Percentiles rank a stretch among this genome's conserved stretches.
phyloP scores from a whole-genome alignment of 495 filamentous ascomycete species.

The Penicillium cataractarum region DNA sequence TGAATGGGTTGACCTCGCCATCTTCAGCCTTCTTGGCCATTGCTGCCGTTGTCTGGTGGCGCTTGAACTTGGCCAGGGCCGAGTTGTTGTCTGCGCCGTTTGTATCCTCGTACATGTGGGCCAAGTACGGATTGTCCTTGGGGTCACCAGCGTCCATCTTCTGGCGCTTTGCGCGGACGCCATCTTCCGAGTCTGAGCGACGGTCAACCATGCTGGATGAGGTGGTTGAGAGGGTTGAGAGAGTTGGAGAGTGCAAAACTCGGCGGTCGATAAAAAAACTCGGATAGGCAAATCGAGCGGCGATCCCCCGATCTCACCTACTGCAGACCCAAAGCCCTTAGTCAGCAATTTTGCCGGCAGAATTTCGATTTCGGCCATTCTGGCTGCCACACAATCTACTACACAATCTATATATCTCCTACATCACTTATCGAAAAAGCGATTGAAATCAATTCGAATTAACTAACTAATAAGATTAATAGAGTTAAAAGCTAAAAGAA shows the following conservation, averaged over 20 bases:
- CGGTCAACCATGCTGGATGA: slow-evolving; percentile 45
- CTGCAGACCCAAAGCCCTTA: too few relatives aligned
- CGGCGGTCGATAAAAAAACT: slow-evolving; percentile 31
- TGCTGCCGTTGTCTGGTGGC: slow-evolving; percentile 79
- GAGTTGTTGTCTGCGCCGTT: slow-evolving; percentile 49
- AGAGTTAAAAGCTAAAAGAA: too few relatives aligned
- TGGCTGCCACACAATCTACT: too few relatives aligned
- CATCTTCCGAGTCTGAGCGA: slow-evolving; percentile 45
- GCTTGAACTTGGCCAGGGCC: slow-evolving; percentile 65
- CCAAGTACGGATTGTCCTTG: slow-evolving; percentile 81
- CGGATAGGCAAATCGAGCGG: slow-evolving; percentile 41
- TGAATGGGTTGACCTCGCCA: slow-evolving; percentile 86
- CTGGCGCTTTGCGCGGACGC: slow-evolving; percentile 51
- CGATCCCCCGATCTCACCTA: slow-evolving; percentile 34
- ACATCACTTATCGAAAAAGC: too few relatives aligned
- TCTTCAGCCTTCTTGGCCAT: slow-evolving; percentile 77
- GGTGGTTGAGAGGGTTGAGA: slow-evolving; percentile 22
- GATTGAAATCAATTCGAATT: too few relatives aligned
- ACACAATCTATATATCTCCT: too few relatives aligned
- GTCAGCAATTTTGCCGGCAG: too few relatives aligned
- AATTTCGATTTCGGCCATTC: too few relatives aligned
- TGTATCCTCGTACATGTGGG: slow-evolving; percentile 75
- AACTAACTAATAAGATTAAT: too few relatives aligned
- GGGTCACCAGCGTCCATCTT: slow-evolving; percentile 58
- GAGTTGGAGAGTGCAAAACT: slow-evolving; percentile 27